Evolutionary conservation across 306 rosid species (phyloP).

Genomic region (Cicer yamashitae): DNA sequence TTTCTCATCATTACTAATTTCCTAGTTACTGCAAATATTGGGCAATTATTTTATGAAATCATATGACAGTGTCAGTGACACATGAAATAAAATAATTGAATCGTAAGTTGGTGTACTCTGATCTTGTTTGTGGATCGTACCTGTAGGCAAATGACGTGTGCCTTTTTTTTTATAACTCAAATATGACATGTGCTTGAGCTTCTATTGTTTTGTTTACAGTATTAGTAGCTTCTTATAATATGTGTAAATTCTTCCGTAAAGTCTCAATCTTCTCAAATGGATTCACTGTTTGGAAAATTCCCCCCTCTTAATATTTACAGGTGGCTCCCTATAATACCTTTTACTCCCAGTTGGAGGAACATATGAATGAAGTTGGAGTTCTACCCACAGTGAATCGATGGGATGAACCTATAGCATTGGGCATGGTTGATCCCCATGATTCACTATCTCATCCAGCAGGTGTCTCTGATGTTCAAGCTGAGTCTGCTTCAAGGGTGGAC

Average conservation of each 20-base stretch:
- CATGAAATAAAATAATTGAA: conserved; percentile 6
- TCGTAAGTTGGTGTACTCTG: conserved; percentile 12
- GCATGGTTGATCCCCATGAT: conserved; percentile 96
- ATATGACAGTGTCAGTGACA: not conserved
- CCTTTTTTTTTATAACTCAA: no score
- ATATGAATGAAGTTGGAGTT: conserved; percentile 87
- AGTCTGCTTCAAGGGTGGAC: conserved; percentile 75
- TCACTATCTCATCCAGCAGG: conserved; percentile 99
- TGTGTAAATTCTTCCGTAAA: conserved; percentile 19
- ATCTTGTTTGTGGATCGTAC: conserved; percentile 31
- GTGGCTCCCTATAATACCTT: conserved; percentile 97
- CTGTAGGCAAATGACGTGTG: not conserved
- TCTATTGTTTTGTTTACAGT: conserved; percentile 8
- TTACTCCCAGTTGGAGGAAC: conserved; percentile 86
- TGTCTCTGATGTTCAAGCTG: conserved; percentile 90
- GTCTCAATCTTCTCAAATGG: conserved; percentile 27
- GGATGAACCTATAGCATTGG: conserved; percentile 85
- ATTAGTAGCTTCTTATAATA: conserved; percentile 24
- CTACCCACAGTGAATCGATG: conserved; percentile 78
- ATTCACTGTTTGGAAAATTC: conserved; percentile 39
- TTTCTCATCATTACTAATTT: not conserved
- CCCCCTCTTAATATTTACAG: conserved; percentile 48
- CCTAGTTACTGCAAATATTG: conserved; percentile 22
- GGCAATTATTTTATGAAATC: conserved; percentile 14
- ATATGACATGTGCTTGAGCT: not conserved